These are phyloP conservation scores for Candida sp. DNA, from an alignment of 1,139 yeast species.

Conservation along the genomic window DNA sequence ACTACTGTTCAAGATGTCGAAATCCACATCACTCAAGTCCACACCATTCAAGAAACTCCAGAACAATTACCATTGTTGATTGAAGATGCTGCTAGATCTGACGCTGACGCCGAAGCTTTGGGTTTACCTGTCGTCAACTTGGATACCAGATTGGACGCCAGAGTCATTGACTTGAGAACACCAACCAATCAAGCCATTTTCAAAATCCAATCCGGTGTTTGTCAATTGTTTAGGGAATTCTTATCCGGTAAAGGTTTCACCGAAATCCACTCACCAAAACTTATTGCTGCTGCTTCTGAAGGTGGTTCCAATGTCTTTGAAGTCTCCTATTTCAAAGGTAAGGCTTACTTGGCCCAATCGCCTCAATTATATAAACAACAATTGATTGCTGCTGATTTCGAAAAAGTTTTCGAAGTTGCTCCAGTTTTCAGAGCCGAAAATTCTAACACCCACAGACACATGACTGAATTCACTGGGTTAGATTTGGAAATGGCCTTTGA, in stretches of 20 bases:
- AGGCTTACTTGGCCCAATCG: constrained; percentile 94
- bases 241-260: constrained; percentile 64
- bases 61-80: constrained; percentile 89
- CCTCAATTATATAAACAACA: constrained; percentile 99
- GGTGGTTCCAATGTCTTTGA: constrained; percentile 98
- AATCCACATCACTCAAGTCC: constrained; percentile 70
- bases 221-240: constrained; percentile 86
- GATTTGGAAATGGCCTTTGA: constrained; percentile 98
- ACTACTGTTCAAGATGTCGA: constrained; percentile 93
- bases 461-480: constrained; percentile 97
- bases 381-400: constrained; percentile 97
- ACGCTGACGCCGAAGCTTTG: constrained; percentile 89
- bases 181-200: constrained; percentile 97
- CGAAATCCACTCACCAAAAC: constrained; percentile 95
- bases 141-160: constrained; percentile 92
- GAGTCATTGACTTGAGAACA: constrained; percentile 96
- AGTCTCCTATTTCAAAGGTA: constrained; percentile 86
- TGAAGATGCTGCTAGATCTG: constrained; percentile 96
- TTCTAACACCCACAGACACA: constrained; percentile 98
- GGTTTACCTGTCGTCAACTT: constrained; percentile 92
- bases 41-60: constrained; percentile 83
- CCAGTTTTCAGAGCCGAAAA: constrained; percentile 99
- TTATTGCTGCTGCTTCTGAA: constrained; percentile 94
- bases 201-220: constrained; percentile 88
- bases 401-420: constrained; percentile 91